Percentiles rank a stretch among this genome's conserved stretches.
phyloP scores from a whole-genome alignment of 257 asterid genomes.

The Nicotiana sylvestris region DNA sequence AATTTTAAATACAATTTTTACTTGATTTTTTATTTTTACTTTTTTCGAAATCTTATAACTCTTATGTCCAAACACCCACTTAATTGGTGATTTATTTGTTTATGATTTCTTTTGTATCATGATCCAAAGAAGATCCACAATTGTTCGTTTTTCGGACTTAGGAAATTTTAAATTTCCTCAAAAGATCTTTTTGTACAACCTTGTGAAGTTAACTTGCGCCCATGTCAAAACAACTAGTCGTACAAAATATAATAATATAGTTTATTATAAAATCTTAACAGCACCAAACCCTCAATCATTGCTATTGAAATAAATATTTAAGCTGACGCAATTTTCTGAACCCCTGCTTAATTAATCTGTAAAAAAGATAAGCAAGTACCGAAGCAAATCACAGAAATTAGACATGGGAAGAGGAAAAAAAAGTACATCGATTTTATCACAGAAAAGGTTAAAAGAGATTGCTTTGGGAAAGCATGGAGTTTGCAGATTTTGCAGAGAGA shows the following conservation, averaged over 20 bases:
- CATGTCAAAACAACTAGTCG: no score
- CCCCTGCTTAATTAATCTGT: slow-evolving; percentile 8
- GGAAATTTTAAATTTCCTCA: no score
- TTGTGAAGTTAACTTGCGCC: no score
- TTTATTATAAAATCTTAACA: no score
- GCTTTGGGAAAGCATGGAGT: slow-evolving; percentile 47
- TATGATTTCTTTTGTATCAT: background rate
- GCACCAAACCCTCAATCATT: no score
- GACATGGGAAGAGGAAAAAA: background rate
- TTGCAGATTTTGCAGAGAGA: slow-evolving; percentile 23
- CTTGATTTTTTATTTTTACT: no score
- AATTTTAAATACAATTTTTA: no score
- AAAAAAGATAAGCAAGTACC: slow-evolving; percentile 25
- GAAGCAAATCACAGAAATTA: slow-evolving; percentile 18
- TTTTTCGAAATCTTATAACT: no score
- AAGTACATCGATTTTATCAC: slow-evolving; percentile 29
- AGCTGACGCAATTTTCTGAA: background rate
- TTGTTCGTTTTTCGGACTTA: background rate
- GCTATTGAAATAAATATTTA: background rate
- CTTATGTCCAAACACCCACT: no score
- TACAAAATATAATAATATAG: no score
- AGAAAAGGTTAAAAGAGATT: slow-evolving; percentile 32
- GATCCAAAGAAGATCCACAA: slow-evolving; percentile 2
- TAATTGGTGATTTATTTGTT: background rate
- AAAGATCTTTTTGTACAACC: no score